Percentiles rank a stretch among this genome's conserved stretches.
phyloP scores from a whole-genome alignment of 768 basidiomycete species.

The Mycena maculata region DNA sequence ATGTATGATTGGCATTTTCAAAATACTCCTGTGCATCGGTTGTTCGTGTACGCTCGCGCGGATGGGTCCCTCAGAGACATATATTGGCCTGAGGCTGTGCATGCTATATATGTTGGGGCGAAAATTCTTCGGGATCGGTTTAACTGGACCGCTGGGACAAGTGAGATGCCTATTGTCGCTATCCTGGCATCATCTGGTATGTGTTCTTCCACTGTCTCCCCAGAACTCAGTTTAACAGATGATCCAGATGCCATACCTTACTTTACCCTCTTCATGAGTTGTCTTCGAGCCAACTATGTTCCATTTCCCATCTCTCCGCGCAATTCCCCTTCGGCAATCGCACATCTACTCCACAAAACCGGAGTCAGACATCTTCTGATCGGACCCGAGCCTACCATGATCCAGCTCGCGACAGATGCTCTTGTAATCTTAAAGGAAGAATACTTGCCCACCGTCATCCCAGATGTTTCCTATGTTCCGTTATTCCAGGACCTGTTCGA shows the following conservation, averaged over 20 bases:
- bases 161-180: conserved; percentile 3
- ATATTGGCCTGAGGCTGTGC: conserved; percentile 24
- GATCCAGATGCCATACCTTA: conserved; percentile 47
- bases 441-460: conserved; percentile 14
- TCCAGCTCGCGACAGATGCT: conserved; percentile 33
- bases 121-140: conserved; percentile 24
- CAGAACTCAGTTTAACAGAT: background rate
- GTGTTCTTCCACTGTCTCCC: background rate
- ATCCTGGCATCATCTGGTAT: conserved; percentile 24
- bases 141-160: background rate
- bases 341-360: conserved; percentile 42
- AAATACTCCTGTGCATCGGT: conserved; percentile 7
- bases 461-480: conserved; percentile 35
- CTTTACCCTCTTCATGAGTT: conserved; percentile 44
- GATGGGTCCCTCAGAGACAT: conserved; percentile 19
- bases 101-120: conserved; percentile 11
- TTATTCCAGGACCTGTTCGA: conserved; percentile 38
- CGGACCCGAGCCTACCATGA: conserved; percentile 40
- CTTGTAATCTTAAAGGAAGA: conserved; percentile 34
- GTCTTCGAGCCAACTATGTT: conserved; percentile 50
- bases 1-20: conserved; percentile 25
- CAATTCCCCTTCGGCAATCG: conserved; percentile 57
- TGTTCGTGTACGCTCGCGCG: conserved; percentile 10
- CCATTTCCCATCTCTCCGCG: conserved; percentile 51
- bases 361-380: conserved; percentile 40